Evolutionary conservation across 2,329 filamentous ascomycete genomes (phyloP), one percentile per base, ranked within the genome.

Genomic region (Rosellinia necatrix): DNA sequence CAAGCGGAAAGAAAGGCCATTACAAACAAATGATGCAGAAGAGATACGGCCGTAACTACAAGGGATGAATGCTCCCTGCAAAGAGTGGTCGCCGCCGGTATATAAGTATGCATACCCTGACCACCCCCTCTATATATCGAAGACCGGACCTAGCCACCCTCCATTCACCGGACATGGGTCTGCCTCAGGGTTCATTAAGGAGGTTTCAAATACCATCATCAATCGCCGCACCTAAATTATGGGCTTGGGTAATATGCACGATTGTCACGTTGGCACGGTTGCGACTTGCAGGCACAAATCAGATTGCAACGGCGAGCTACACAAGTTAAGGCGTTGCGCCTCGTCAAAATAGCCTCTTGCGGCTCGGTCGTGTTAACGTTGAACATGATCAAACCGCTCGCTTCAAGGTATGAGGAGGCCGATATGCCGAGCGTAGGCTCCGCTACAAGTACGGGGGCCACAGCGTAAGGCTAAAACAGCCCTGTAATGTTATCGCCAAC

Each of bases 1-100:
- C 82, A 21, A 96, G 90, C 66, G 94, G 94, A 49, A 96, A 91
- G 78, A 97, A 93, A 75, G 86, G 83, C 0, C 89, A 90, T 67
- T 97, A 97, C 79, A 93, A 93, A 70, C 88, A 87, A 53, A 73
- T 96, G 63, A 84, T 89, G 69, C 63, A 69, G 51, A 68, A 66
- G 57, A 60, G 69, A 59, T 71, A 72, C 21, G 70, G 70, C 22
- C 64, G 61, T 34, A 60, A 58, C 46, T 60, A 62, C 47, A 71
- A 71, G 48, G 59, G 60, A 49, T 66, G 65, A 68, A 17, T 42
- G 10, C 6, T 49, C 4, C 19, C n/a, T 49, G 19, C 25, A 25
- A 42, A 17, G 43, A 24, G 30, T 30, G 46, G 37, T 27, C 24
- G 29, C 35, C 41, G 5, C 30, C 22, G 37, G 46, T 53, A 34